These are phyloP conservation scores for Trichoderma atroviride DNA, from an alignment of 2,329 filamentous ascomycete genomes.

Conservation along the genomic window DNA sequence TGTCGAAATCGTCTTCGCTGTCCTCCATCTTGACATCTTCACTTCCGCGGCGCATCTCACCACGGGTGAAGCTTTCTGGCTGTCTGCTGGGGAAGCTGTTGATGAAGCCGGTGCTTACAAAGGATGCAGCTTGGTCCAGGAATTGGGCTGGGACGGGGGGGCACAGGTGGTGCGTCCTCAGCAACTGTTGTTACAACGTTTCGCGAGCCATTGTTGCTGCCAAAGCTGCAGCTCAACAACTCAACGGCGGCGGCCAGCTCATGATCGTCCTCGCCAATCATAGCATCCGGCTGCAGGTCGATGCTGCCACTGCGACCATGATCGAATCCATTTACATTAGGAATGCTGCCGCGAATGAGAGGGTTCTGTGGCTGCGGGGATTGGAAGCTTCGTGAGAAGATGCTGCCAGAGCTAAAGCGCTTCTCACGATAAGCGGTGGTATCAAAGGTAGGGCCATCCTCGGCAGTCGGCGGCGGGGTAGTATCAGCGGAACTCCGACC, in stretches of 20 bases:
- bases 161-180: conserved; percentile 81
- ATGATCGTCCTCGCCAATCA: conserved; percentile 78
- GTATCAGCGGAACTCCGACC: conserved; percentile 86
- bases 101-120: conserved; percentile 64
- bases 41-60: conserved; percentile 53
- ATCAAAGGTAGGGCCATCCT: conserved; percentile 61
- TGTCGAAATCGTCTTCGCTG: conserved; percentile 68
- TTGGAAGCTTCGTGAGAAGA: conserved; percentile 79
- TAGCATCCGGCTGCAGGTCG: conserved; percentile 75
- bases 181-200: conserved; percentile 63
- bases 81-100: conserved; percentile 63
- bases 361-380: conserved; percentile 70
- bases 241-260: conserved; percentile 90
- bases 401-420: conserved; percentile 60
- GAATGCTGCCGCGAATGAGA: conserved; percentile 51
- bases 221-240: conserved; percentile 87
- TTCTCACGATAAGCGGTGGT: conserved; percentile 58
- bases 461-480: conserved; percentile 78
- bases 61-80: conserved; percentile 67
- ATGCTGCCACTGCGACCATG: conserved; percentile 75
- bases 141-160: conserved; percentile 83
- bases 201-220: conserved; percentile 69
- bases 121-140: conserved; percentile 60
- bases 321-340: conserved; percentile 49
- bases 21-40: conserved; percentile 70